Base-by-base conservation (phyloP, 2,329 filamentous ascomycete species). In the Curvularia sp. region DNA sequence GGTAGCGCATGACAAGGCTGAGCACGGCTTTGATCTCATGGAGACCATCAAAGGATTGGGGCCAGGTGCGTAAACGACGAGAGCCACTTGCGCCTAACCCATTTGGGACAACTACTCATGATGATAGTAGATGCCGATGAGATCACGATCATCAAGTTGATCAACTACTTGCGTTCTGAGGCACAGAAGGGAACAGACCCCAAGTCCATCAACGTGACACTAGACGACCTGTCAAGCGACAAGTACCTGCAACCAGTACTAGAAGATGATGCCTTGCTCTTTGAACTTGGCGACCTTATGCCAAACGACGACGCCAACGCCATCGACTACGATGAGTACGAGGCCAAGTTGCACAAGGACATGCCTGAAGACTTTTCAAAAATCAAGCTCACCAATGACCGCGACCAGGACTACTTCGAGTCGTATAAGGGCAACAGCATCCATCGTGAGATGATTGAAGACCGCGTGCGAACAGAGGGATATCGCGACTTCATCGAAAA, bases 401-500 rank as follows among this genome's bases (percentile, higher is more conserved):
- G 83, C 33, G 86, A 88, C 63, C 81, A 82, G 26, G 82, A 84
- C 63, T 89, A 89, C 67, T 89, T 89, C 68, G 82, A 83, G 22
- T 88, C 86, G 0, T 89, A 89, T 72, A 83, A 86, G 49, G 66
- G 66, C 31, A 63, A 73, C 90, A 91, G 92, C 57, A 97, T 98
- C 55, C 93, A 98, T 76, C 92, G 97, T 74, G 93, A 90, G 7
- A 98, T 98, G 93, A 85, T 98, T 62, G 96, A 97, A 76, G 93
- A 98, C 72, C 83, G 86, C 0, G 84, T 97, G 41, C 89, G 93
- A 51, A 98, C 93, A 10, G 91, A 97, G 70, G 89, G 92, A 3
- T 98, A 98, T 79, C 88, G 93, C 46, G 93, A 98, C 78, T 97
- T 97, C 75, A 93, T 97, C 71, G 97, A 97, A 80, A 87, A 88